A percentile compares a stretch with the other conserved stretches of the same genome.
These are phyloP conservation scores for Nannochloris sp. DNA, from an alignment of 139 green algal genomes.

Conservation along the genomic window DNA sequence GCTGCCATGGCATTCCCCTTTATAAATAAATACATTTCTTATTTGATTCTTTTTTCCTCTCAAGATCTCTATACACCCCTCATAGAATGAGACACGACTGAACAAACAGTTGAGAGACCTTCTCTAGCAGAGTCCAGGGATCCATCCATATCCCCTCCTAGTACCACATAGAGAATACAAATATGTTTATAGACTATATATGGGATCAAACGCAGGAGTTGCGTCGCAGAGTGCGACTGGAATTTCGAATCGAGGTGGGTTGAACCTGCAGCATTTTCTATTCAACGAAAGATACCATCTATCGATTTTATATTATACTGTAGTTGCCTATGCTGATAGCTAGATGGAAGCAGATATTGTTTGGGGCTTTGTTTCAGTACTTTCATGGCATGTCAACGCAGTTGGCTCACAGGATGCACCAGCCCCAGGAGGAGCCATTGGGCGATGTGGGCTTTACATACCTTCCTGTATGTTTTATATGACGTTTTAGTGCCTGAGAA, in stretches of 20 bases:
- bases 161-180: neutral
- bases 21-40: too few relatives aligned
- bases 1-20: too few relatives aligned
- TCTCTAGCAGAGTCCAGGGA: too few relatives aligned
- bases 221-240: slow-evolving; percentile 32
- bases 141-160: too few relatives aligned
- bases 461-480: slow-evolving; percentile 45
- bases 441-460: slow-evolving; percentile 66
- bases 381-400: slow-evolving; percentile 83
- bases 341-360: slow-evolving; percentile 63
- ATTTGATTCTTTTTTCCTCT: too few relatives aligned
- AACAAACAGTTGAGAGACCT: too few relatives aligned
- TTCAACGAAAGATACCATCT: neutral
- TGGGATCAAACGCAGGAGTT: neutral
- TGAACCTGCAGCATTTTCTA: neutral
- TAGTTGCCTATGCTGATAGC: slow-evolving; percentile 65
- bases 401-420: slow-evolving; percentile 70
- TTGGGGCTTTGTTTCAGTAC: slow-evolving; percentile 75
- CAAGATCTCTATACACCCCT: too few relatives aligned
- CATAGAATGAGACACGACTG: too few relatives aligned
- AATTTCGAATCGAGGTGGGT: slow-evolving; percentile 51
- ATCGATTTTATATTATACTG: too few relatives aligned
- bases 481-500: neutral
- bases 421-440: slow-evolving; percentile 52
- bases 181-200: neutral